Conservation (phyloP, 208 protist genomes). For the Leptomonas pyrrhocoris region DNA sequence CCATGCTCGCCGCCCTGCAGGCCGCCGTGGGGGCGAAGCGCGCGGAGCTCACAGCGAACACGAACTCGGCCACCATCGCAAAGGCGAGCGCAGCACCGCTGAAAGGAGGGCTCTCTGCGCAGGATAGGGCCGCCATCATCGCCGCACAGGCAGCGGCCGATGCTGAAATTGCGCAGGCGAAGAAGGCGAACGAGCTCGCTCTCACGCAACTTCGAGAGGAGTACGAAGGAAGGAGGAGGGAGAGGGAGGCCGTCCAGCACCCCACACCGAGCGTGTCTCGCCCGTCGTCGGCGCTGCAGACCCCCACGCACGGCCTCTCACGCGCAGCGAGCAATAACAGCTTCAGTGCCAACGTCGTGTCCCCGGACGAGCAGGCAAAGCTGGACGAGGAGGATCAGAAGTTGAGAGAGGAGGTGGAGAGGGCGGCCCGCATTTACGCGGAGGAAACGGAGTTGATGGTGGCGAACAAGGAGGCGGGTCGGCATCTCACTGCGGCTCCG, state of each 20-base stretch:
- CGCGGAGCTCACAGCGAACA: conserved; percentile 17
- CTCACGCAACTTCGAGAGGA: conserved; percentile 16
- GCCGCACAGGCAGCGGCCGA: conserved; percentile 27
- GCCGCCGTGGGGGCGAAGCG: conserved; percentile 20
- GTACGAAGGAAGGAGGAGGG: conserved; percentile 10
- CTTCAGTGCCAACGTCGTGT: conserved; percentile 18
- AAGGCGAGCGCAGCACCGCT: background rate
- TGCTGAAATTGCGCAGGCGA: conserved; percentile 20
- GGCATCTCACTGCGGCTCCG: conserved; percentile 17
- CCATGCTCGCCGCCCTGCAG: conserved; percentile 27
- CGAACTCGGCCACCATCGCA: conserved; percentile 3
- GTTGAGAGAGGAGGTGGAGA: conserved; percentile 29
- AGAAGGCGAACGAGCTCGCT: conserved; percentile 9
- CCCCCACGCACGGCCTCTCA: conserved; percentile 8
- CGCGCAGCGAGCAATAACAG: background rate
- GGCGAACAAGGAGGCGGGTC: conserved; percentile 18
- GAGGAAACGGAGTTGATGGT: conserved; percentile 49
- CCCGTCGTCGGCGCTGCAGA: background rate
- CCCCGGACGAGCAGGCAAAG: conserved; percentile 23
- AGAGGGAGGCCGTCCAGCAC: conserved; percentile 21
- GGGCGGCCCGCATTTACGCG: conserved; percentile 33
- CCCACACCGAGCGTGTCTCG: background rate
- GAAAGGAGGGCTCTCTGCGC: conserved; percentile 5
- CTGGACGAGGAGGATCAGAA: conserved; percentile 42
- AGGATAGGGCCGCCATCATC: conserved; percentile 16